Conservation (phyloP, 768 basidiomycete species). For the Hebeloma cylindrosporum region DNA sequence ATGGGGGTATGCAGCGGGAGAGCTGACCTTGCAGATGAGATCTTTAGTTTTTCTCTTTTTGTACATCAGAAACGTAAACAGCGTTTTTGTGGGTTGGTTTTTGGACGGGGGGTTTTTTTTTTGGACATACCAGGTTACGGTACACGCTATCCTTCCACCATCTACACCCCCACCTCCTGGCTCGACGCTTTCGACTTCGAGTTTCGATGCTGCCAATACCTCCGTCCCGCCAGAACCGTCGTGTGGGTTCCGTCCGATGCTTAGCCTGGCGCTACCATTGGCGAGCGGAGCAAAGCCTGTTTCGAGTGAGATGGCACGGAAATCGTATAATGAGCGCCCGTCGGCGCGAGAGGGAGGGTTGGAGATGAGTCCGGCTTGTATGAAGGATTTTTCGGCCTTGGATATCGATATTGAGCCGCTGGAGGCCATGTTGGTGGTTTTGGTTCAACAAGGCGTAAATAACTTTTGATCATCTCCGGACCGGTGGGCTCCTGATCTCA, state of each 20-base stretch:
- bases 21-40: conserved; percentile 49
- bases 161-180: conserved; percentile 47
- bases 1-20: conserved; percentile 78
- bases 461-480: no score
- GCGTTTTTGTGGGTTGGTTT: background rate
- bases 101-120: background rate
- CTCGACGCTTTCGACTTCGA: conserved; percentile 70
- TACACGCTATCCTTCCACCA: conserved; percentile 63
- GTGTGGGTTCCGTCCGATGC: conserved; percentile 58
- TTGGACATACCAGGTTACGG: conserved; percentile 72
- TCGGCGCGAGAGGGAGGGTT: conserved; percentile 70
- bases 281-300: conserved; percentile 79
- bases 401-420: conserved; percentile 53
- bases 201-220: conserved; percentile 72
- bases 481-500: no score
- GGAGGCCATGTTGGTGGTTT: conserved; percentile 30
- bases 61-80: no score
- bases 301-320: conserved; percentile 67
- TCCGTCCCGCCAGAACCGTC: conserved; percentile 71
- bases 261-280: conserved; percentile 79
- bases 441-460: no score
- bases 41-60: conserved; percentile 3
- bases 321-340: conserved; percentile 68
- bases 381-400: conserved; percentile 79
- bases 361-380: conserved; percentile 61